phyloP scores from a whole-genome alignment of 305 asterid species.

The Withania somnifera region DNA sequence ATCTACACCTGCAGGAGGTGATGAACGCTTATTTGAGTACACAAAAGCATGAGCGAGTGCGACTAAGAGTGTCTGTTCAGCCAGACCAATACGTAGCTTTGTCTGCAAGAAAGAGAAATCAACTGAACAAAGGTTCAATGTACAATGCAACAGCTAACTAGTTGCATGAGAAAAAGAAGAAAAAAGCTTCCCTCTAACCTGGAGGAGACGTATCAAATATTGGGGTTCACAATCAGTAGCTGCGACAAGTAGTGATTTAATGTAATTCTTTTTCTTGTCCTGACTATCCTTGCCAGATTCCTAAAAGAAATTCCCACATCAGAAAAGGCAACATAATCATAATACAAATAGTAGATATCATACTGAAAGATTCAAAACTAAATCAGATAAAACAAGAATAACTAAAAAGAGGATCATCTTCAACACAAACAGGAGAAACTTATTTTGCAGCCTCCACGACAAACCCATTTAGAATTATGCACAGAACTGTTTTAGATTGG shows the following conservation, averaged over 20 bases:
- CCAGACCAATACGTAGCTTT: constrained; percentile 84
- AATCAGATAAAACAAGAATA: background rate
- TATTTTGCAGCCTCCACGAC: background rate
- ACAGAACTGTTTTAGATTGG: background rate
- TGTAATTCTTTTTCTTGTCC: constrained; percentile 82
- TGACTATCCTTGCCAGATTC: constrained; percentile 96
- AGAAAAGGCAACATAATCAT: constrained; percentile 7
- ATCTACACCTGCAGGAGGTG: constrained; percentile 38
- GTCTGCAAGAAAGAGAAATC: constrained; percentile 45
- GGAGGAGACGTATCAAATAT: constrained; percentile 86
- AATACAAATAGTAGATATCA: background rate
- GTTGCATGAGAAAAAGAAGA: background rate
- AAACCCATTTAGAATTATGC: background rate
- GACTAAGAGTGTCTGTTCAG: constrained; percentile 76
- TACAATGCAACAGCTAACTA: constrained; percentile 10
- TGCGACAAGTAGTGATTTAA: constrained; percentile 80
- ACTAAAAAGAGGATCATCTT: background rate
- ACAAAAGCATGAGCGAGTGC: constrained; percentile 85
- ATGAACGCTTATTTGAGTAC: constrained; percentile 56
- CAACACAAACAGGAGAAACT: background rate
- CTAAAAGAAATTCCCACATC: constrained; percentile 22
- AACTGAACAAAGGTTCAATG: constrained; percentile 17
- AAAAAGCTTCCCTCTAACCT: constrained; percentile 31
- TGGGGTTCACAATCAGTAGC: constrained; percentile 97
- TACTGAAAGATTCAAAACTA: background rate